Percentiles rank a stretch among this genome's conserved stretches.
These are phyloP conservation scores for Cucurbita pepo DNA, from an alignment of 306 rosid species.

Conservation along the genomic window DNA sequence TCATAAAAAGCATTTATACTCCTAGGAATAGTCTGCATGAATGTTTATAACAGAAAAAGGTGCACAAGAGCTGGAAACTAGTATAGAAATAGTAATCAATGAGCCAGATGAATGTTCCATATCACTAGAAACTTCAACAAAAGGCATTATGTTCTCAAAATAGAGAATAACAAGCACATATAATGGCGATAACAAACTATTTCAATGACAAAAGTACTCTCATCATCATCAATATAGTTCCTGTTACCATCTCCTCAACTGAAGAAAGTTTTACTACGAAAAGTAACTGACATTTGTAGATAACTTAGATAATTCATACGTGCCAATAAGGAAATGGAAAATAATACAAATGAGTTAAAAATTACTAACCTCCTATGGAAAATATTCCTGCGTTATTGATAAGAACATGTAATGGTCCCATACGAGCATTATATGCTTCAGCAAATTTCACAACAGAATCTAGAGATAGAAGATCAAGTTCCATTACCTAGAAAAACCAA, in stretches of 20 bases:
- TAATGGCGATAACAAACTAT: not conserved
- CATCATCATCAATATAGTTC: not conserved
- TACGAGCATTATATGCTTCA: slow-evolving; percentile 79
- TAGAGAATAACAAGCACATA: not conserved
- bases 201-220: not conserved
- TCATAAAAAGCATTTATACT: not conserved
- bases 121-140: not conserved
- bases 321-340: not conserved
- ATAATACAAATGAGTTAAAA: not conserved
- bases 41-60: not conserved
- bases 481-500: slow-evolving; percentile 55
- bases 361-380: slow-evolving; percentile 74
- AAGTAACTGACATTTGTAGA: not conserved
- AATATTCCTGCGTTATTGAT: slow-evolving; percentile 95
- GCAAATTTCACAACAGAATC: slow-evolving; percentile 82
- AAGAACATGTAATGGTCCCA: slow-evolving; percentile 74
- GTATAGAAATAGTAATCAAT: not conserved
- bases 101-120: not conserved
- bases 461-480: slow-evolving; percentile 80
- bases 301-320: not conserved
- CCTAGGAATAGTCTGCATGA: not conserved
- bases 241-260: not conserved
- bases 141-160: not conserved
- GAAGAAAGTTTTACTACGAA: not conserved
- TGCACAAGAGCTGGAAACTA: not conserved